phyloP scores from a whole-genome alignment of 2,329 filamentous ascomycete genomes.

The Trichoderma sp. region DNA sequence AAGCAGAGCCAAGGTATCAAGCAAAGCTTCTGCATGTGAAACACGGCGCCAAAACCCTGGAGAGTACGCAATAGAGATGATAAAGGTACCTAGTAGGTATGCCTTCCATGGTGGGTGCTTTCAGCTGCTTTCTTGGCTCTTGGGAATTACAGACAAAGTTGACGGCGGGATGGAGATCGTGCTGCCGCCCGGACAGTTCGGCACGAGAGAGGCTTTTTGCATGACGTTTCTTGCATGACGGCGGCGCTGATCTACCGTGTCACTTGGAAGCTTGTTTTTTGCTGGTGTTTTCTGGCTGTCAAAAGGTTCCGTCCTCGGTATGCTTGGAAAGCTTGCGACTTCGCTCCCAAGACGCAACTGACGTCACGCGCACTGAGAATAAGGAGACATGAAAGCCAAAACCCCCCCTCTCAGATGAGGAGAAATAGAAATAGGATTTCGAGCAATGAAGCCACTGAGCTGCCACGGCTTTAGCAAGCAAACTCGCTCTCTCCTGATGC shows the following conservation, averaged over 20 bases:
- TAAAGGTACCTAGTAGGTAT: no score
- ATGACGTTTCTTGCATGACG: constrained; percentile 19
- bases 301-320: neutral
- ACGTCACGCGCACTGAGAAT: constrained; percentile 9
- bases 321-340: constrained; percentile 3
- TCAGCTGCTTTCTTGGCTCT: no score
- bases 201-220: constrained; percentile 14
- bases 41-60: neutral
- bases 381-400: neutral
- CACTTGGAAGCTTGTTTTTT: constrained; percentile 23
- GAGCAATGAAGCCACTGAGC: neutral
- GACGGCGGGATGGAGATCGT: no score
- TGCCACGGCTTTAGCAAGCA: neutral
- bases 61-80: no score
- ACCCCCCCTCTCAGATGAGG: neutral
- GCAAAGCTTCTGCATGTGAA: neutral
- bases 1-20: no score
- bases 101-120: no score
- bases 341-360: neutral
- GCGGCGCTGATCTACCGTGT: constrained; percentile 7
- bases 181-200: constrained; percentile 3
- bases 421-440: neutral
- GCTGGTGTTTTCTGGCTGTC: neutral
- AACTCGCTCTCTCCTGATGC: neutral
- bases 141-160: no score